Evolutionary conservation across 768 basidiomycete species (phyloP), one percentile per base, ranked within the genome.

Genomic region (Suillus variegatus): DNA sequence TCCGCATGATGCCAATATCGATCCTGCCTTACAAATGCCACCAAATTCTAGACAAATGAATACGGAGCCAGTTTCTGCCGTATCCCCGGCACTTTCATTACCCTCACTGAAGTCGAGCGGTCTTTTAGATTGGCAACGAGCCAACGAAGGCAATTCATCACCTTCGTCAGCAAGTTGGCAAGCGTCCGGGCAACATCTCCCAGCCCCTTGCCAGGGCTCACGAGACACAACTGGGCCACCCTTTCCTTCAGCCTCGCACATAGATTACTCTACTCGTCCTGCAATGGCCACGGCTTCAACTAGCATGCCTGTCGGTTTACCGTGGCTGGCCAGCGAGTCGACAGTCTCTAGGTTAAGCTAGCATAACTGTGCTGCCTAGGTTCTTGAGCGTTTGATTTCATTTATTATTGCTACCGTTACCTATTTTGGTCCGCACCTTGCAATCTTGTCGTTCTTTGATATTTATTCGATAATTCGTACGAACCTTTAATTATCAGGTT

Each of bases 51-150:
- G 70, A 51, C 72, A 66, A 64, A 69, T 61, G 51, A 63, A 49
- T 64, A 67, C 54, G 63, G 68, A 16, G 66, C 64, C 61, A 64
- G 71, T 32, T 64, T 66, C 38, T 71, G 72, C 41, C 68, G 73
- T 68, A 73, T 61, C 51, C 18, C 60, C 66, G 47, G 73, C 72
- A 40, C 83, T 78, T 68, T 86, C 88, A 22, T 76, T 92, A 65
- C 91, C 91, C 40, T 92, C 91, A 44, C 78, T 92, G 62, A 92
- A 91, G 76, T 85, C 87, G 40, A 90, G 88, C 68, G 91, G 91
- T 25, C 80, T 92, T 54, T 78, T 92, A 47, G 89, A 91, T 69
- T 76, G 77, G 77, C 72, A 72, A n/a, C 74, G 57, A 67, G 68
- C 65, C 22, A 62, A 62, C 36, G 66, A 54, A 41, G 58, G 28